These are phyloP conservation scores for Crucibulum laeve DNA, from an alignment of 768 basidiomycete species.

Conservation along the genomic window DNA sequence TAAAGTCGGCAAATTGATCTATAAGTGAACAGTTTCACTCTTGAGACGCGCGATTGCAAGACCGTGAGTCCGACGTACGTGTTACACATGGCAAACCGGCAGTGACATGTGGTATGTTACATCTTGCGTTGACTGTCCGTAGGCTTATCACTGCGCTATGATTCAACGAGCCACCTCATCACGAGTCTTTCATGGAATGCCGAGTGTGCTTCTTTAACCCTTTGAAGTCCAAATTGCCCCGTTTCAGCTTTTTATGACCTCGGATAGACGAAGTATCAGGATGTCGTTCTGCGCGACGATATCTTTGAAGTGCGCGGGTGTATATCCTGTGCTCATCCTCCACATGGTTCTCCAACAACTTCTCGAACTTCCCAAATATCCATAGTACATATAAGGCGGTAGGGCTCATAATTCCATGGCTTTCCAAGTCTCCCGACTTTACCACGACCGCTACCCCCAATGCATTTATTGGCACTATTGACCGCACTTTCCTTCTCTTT, in stretches of 20 bases:
- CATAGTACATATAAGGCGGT: background rate
- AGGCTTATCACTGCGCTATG: background rate
- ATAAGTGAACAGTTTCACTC: no score
- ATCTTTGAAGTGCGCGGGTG: conserved; percentile 7
- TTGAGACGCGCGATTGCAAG: no score
- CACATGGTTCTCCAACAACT: conserved; percentile 9
- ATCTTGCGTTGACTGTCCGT: background rate
- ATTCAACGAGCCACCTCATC: background rate
- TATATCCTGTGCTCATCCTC: conserved; percentile 9
- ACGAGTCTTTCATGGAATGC: background rate
- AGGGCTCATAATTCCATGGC: background rate
- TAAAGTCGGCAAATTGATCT: no score
- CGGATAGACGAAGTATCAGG: conserved; percentile 9
- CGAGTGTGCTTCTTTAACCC: background rate
- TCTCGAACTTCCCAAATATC: background rate
- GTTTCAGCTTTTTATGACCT: conserved; percentile 4
- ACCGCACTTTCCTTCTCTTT: conserved; percentile 6
- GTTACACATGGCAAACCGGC: no score
- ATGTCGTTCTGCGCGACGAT: conserved; percentile 9
- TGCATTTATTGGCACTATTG: conserved; percentile 10
- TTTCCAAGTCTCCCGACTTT: no score
- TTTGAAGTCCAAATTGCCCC: background rate
- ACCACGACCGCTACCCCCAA: no score
- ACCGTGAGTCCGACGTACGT: no score
- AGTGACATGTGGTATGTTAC: conserved; percentile 14